A percentile compares a stretch with the other conserved stretches of the same genome.
These are phyloP conservation scores for Aspergillus flavus DNA, from an alignment of 2,329 filamentous ascomycete species.

Conservation along the genomic window DNA sequence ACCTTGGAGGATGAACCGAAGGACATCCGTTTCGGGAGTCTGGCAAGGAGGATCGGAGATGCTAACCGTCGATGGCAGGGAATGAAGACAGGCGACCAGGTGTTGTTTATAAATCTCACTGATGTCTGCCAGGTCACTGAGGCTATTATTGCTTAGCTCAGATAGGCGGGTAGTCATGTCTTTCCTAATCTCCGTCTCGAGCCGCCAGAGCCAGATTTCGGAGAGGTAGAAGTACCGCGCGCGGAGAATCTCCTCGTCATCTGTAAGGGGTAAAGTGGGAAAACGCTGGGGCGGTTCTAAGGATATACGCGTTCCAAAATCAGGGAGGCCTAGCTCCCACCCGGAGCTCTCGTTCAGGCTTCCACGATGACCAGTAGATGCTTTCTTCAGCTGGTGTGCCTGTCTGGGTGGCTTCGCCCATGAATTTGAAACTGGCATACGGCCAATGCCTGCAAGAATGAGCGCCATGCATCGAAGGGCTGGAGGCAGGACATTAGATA, in stretches of 20 bases:
- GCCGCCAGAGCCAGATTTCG: neutral
- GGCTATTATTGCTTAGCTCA: rapidly evolving
- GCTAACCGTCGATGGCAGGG: neutral
- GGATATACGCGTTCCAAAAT: neutral
- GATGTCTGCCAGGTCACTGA: neutral
- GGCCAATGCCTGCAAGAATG: neutral
- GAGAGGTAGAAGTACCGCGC: neutral
- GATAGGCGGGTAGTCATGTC: neutral
- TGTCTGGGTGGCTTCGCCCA: neutral
- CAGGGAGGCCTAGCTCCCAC: neutral
- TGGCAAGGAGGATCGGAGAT: neutral
- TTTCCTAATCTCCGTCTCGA: neutral
- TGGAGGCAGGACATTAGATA: neutral
- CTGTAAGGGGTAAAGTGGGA: neutral
- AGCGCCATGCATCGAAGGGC: neutral
- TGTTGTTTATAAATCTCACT: neutral
- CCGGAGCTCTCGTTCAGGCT: neutral
- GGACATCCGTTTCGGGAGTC: neutral
- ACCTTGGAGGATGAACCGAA: neutral
- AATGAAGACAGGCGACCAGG: neutral
- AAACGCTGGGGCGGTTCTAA: neutral
- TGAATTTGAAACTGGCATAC: neutral
- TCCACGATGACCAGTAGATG: neutral
- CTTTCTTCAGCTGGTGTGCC: neutral
- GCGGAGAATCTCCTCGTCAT: neutral